Base-by-base conservation (phyloP, 176 grass and related monocot species). In the Bromus sterilis region DNA sequence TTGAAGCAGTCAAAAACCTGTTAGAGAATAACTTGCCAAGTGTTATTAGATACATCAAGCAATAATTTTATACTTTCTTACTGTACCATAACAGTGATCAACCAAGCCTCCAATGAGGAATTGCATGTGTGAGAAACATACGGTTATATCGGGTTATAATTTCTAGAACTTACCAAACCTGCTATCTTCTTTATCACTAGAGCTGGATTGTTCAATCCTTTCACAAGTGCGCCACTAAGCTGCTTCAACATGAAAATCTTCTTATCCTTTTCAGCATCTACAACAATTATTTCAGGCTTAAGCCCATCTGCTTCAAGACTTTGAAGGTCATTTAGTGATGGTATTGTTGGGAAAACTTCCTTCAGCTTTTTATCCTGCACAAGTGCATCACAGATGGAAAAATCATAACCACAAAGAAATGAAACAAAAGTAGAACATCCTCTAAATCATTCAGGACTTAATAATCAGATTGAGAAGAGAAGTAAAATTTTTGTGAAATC, bases 1-100 rank as follows among this genome's bases (percentile, higher is more conserved):
- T 99, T 99, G 78, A 95, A 95, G 87, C 92, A 99, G 75, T 99
- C 96, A 93, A 93, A 99, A 83, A 99, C 96, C 96, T 99, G 82
- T 85, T 79, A 18, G 9, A 64, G 43, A 86, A 89, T 77, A 85
- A 77, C 51, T 84, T 57, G 35, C 9, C 13, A 75, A 49, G 59
- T 75, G 39, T 75, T 56, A 88, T 23, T 23, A 66, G 60, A 84
- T 48, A 24, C 55, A 71, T 80, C 28, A 66, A 40, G 60, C 41
- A 28, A 40, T 12, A 75, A 56, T 9, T 39, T 35, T 46, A 58
- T 79, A 46, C 36, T 79, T 84, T 55, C 11, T 66, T 34, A 46
- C 33, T 66, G 41, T 74, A 74, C 43, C 28, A 66, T 73, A 76
- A 28, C 59, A 77, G 29, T 18, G 69, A 34, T 44, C 46, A 66